phyloP scores from a whole-genome alignment of 2,329 filamentous ascomycete genomes.

The Mycogone perniciosa region DNA sequence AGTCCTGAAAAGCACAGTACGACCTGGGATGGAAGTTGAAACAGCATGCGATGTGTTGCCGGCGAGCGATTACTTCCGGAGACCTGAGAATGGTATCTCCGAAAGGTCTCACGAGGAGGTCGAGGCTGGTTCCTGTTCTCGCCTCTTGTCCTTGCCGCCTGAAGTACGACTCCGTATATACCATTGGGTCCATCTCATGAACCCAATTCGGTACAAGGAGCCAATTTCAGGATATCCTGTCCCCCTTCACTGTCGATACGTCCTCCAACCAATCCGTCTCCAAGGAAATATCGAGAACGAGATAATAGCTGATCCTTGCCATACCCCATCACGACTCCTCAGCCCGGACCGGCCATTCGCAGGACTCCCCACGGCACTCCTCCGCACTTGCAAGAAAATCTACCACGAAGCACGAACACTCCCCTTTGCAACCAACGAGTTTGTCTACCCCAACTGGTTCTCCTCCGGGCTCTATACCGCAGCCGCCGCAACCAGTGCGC shows the following conservation, averaged over 20 bases:
- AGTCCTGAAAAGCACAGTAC: too few species aligned
- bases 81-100: too few species aligned
- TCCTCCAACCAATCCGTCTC: slow-evolving; percentile 18
- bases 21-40: too few species aligned
- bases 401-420: slow-evolving; percentile 36
- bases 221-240: slow-evolving; percentile 36
- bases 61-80: too few species aligned
- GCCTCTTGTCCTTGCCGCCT: slow-evolving; percentile 31
- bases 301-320: neutral
- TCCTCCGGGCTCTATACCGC: slow-evolving; percentile 38
- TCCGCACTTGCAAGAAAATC: slow-evolving; percentile 33
- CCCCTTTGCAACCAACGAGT: slow-evolving; percentile 39
- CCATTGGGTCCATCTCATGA: slow-evolving; percentile 32
- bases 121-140: neutral
- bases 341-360: slow-evolving; percentile 29
- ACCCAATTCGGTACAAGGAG: slow-evolving; percentile 32
- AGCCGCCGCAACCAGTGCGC: slow-evolving; percentile 27
- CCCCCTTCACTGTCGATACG: slow-evolving; percentile 27
- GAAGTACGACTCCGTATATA: slow-evolving; percentile 45
- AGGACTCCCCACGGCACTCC: slow-evolving; percentile 35
- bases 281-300: slow-evolving; percentile 3
- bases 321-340: slow-evolving; percentile 21
- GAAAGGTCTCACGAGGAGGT: too few species aligned
- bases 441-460: slow-evolving; percentile 42
- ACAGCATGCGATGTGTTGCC: too few species aligned